Evolutionary conservation across 1,284 basidiomycete species (phyloP).

Genomic region (Marasmius fiardii): DNA sequence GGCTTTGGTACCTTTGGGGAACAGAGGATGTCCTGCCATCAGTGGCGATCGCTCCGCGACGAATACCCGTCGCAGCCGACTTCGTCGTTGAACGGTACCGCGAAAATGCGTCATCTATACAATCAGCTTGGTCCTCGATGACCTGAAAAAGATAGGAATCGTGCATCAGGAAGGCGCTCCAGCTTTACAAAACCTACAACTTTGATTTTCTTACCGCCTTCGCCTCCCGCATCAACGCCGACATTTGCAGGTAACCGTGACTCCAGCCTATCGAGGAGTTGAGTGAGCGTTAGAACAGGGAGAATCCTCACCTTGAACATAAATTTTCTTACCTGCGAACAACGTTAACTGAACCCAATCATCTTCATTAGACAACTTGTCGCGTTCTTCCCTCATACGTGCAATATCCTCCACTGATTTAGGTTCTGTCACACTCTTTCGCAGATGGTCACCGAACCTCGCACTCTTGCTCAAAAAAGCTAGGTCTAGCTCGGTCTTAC

Average conservation of each 20-base stretch:
- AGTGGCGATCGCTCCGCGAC: too few species aligned
- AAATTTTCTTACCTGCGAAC: constrained; percentile 61
- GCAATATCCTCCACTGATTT: constrained; percentile 31
- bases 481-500: constrained; percentile 66
- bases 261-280: constrained; percentile 69
- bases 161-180: background rate
- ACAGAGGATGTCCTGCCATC: constrained; percentile 68
- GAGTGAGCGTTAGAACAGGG: too few species aligned
- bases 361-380: constrained; percentile 65
- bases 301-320: background rate
- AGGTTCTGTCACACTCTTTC: constrained; percentile 39
- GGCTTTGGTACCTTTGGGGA: constrained; percentile 48
- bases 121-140: constrained; percentile 88
- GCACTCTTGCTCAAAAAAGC: constrained; percentile 53
- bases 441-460: constrained; percentile 51
- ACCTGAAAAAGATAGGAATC: constrained; percentile 37
- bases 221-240: constrained; percentile 81
- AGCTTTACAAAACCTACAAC: background rate
- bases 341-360: constrained; percentile 96
- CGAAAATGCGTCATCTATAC: constrained; percentile 84
- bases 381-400: constrained; percentile 52
- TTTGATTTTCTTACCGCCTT: constrained; percentile 56
- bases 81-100: constrained; percentile 26
- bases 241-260: constrained; percentile 96
- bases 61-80: too few species aligned